phyloP scores from a whole-genome alignment of 75 land plant species.

The Adiantum capillusveneris region DNA sequence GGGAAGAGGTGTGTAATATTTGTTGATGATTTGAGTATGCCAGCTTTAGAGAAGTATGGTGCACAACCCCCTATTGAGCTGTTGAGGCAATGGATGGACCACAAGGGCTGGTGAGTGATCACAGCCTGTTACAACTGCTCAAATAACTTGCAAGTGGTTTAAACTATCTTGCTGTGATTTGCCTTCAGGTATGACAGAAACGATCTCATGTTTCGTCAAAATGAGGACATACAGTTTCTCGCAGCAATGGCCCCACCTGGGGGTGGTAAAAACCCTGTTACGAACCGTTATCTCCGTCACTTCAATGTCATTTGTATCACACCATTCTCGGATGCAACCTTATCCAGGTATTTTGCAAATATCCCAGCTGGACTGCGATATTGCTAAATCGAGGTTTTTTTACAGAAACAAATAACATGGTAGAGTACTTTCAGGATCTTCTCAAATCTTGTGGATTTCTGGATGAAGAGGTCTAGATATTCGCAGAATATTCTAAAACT shows the following conservation, averaged over 20 bases:
- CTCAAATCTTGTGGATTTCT: constrained; percentile 22
- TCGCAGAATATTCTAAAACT: constrained; percentile 12
- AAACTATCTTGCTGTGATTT: too few relatives aligned
- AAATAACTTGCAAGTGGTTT: background rate
- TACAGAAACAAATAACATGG: too few relatives aligned
- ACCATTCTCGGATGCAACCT: constrained; percentile 22
- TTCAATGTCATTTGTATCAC: constrained; percentile 21
- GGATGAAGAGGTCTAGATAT: constrained; percentile 28
- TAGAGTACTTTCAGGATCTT: constrained; percentile 17
- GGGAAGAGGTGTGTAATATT: constrained; percentile 25
- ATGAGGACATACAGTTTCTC: constrained; percentile 19
- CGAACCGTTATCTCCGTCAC: constrained; percentile 25
- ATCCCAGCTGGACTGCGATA: background rate
- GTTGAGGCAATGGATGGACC: constrained; percentile 30
- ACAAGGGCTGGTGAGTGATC: constrained; percentile 19
- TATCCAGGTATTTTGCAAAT: constrained; percentile 20
- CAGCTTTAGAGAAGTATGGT: constrained; percentile 28
- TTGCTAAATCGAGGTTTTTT: too few relatives aligned
- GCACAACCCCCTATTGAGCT: constrained; percentile 31
- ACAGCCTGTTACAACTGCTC: too few relatives aligned
- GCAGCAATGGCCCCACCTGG: constrained; percentile 34
- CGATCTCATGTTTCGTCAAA: constrained; percentile 15
- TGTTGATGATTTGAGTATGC: constrained; percentile 30
- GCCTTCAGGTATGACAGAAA: constrained; percentile 21
- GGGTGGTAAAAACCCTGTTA: constrained; percentile 25